These are phyloP conservation scores for Coemansia pectinata DNA, from an alignment of 192 early-diverging fungal genomes.

Conservation along the genomic window DNA sequence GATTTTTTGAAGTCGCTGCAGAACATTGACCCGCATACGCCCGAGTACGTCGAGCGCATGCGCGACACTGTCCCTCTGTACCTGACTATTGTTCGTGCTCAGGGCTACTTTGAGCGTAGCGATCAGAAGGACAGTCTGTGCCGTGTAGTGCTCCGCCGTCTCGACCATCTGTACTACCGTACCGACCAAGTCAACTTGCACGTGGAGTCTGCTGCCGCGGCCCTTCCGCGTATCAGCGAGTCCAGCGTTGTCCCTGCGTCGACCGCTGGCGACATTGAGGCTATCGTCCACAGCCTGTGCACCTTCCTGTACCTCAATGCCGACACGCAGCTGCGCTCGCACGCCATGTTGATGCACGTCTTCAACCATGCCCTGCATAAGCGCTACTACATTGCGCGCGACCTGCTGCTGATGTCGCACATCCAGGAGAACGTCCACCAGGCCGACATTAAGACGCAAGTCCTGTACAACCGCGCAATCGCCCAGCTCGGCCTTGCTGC, in stretches of 20 bases:
- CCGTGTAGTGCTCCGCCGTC: slow-evolving; percentile 77
- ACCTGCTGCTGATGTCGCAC: slow-evolving; percentile 98
- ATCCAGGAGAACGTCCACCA: slow-evolving; percentile 91
- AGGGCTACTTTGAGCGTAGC: slow-evolving; percentile 80
- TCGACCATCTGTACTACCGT: slow-evolving; percentile 98
- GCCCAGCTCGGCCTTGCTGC: slow-evolving; percentile 96
- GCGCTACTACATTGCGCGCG: slow-evolving; percentile 88
- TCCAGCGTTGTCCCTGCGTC: slow-evolving; percentile 55
- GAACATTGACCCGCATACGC: slow-evolving; percentile 95
- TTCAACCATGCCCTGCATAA: slow-evolving; percentile 98
- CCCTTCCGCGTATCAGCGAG: slow-evolving; percentile 49
- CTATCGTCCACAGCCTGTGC: slow-evolving; percentile 80
- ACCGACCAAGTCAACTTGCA: slow-evolving; percentile 83
- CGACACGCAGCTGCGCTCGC: slow-evolving; percentile 81
- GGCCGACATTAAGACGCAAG: slow-evolving; percentile 90
- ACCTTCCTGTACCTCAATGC: slow-evolving; percentile 86
- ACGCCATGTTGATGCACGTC: slow-evolving; percentile 96
- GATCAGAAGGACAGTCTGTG: slow-evolving; percentile 63
- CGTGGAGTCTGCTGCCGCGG: slow-evolving; percentile 57
- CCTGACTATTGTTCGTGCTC: slow-evolving; percentile 81
- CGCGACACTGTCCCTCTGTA: slow-evolving; percentile 88
- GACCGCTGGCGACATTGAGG: slow-evolving; percentile 55
- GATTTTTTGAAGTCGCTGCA: slow-evolving; percentile 97
- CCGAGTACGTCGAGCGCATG: slow-evolving; percentile 94
- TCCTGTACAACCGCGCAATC: slow-evolving; percentile 94